These are phyloP conservation scores for Ganoderma lingzhi DNA, from an alignment of 1,284 basidiomycete species.

Conservation along the genomic window DNA sequence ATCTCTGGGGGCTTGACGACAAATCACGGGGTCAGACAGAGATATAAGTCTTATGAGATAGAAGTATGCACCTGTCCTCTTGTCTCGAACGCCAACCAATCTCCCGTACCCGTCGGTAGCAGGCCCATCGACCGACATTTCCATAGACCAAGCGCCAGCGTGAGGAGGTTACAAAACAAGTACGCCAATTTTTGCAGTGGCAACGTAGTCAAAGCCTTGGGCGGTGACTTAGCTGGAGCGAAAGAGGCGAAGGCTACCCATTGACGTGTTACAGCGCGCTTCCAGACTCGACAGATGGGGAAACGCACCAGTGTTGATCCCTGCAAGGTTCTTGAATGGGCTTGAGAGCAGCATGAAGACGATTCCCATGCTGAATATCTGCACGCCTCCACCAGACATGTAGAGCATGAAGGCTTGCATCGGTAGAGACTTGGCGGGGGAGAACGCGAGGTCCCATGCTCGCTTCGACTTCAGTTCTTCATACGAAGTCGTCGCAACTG, in stretches of 20 bases:
- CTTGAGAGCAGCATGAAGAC: conserved; percentile 88
- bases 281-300: neutral
- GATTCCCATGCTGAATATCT: conserved; percentile 94
- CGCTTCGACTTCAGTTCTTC: conserved; percentile 79
- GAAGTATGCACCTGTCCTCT: conserved; percentile 65
- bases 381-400: conserved; percentile 93
- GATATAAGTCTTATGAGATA: neutral
- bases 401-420: conserved; percentile 98
- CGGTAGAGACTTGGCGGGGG: conserved; percentile 87
- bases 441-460: conserved; percentile 88
- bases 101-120: conserved; percentile 86
- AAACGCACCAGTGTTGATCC: conserved; percentile 76
- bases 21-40: neutral
- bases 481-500: conserved; percentile 54
- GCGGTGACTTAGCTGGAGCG: conserved; percentile 58
- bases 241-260: conserved; percentile 70
- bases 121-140: conserved; percentile 93
- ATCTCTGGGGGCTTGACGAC: conserved; percentile 31
- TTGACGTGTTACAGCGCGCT: neutral
- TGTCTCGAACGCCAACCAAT: conserved; percentile 93
- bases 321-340: conserved; percentile 82
- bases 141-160: conserved; percentile 85
- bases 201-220: conserved; percentile 63
- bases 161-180: conserved; percentile 74
- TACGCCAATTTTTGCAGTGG: conserved; percentile 74